These are phyloP conservation scores for Lentinus tigrinus DNA, from an alignment of 768 basidiomycete genomes.

Conservation along the genomic window DNA sequence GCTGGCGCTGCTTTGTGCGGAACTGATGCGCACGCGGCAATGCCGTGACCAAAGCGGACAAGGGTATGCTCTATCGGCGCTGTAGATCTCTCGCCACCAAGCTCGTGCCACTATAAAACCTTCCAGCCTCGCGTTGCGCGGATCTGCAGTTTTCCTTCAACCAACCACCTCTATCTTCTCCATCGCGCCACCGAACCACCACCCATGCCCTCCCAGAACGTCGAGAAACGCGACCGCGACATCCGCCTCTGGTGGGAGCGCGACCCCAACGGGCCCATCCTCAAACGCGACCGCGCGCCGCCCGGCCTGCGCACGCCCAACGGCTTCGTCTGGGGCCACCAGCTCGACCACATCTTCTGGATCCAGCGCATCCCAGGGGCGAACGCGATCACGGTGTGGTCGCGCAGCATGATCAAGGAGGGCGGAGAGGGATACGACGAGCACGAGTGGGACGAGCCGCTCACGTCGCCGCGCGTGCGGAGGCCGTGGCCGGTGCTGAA, in stretches of 20 bases:
- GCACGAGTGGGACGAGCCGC: slow-evolving; percentile 13
- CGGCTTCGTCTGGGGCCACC: slow-evolving; percentile 18
- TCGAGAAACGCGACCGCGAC: slow-evolving; percentile 5
- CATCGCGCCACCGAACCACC: background rate
- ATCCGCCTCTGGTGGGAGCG: slow-evolving; percentile 17
- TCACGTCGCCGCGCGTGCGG: slow-evolving; percentile 20
- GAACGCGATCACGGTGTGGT: slow-evolving; percentile 31
- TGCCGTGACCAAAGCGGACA: background rate
- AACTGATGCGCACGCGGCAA: background rate
- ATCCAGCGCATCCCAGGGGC: slow-evolving; percentile 10
- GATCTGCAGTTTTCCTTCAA: background rate
- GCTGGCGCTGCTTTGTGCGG: no score
- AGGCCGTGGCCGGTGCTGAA: slow-evolving; percentile 26
- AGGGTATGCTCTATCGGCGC: background rate
- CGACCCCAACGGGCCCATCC: slow-evolving; percentile 15
- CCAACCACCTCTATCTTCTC: background rate
- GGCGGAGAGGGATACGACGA: slow-evolving; percentile 30
- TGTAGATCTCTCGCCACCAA: background rate
- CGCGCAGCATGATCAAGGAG: slow-evolving; percentile 35
- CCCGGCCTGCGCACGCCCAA: slow-evolving; percentile 18
- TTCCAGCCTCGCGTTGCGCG: background rate
- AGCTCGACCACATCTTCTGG: slow-evolving; percentile 10
- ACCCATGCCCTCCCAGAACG: background rate
- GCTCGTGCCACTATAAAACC: background rate
- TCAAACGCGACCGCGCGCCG: slow-evolving; percentile 3